Evolutionary conservation across 1,284 basidiomycete genomes (phyloP).

Genomic region (Ceratobasidium sp.): DNA sequence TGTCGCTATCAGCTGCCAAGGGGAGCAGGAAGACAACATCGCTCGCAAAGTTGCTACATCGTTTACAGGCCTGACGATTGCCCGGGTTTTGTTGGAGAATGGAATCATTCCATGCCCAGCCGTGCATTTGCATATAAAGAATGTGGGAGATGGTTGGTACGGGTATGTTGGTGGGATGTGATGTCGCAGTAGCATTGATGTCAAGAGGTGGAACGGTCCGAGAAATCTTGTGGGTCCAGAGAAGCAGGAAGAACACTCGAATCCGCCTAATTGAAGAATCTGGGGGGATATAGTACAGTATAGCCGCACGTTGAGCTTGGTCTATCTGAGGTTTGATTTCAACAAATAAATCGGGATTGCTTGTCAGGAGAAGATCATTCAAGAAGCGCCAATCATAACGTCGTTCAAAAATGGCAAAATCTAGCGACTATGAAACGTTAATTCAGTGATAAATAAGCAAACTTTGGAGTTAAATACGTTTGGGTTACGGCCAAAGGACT

Average conservation of each 20-base stretch:
- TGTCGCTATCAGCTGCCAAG: background rate
- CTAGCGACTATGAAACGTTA: background rate
- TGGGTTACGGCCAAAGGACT: background rate
- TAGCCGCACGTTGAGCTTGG: background rate
- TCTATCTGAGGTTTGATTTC: too few species aligned
- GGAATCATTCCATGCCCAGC: conserved; percentile 1
- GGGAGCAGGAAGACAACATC: background rate
- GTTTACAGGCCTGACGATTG: background rate
- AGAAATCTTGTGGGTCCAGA: background rate
- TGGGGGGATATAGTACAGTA: background rate
- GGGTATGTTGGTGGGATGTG: background rate
- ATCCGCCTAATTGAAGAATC: background rate
- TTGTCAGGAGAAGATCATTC: background rate
- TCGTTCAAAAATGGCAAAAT: background rate
- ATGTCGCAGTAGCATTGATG: background rate
- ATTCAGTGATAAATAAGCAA: background rate
- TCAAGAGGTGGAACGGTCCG: background rate
- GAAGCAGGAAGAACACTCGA: conserved; percentile 4
- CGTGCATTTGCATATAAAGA: background rate
- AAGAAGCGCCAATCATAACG: background rate
- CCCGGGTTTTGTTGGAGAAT: background rate
- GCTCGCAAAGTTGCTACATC: background rate
- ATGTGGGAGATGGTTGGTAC: background rate
- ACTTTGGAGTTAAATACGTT: background rate
- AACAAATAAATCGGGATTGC: background rate